Base-by-base conservation (phyloP, 2,329 filamentous ascomycete genomes). In the Polychaeton citri region DNA sequence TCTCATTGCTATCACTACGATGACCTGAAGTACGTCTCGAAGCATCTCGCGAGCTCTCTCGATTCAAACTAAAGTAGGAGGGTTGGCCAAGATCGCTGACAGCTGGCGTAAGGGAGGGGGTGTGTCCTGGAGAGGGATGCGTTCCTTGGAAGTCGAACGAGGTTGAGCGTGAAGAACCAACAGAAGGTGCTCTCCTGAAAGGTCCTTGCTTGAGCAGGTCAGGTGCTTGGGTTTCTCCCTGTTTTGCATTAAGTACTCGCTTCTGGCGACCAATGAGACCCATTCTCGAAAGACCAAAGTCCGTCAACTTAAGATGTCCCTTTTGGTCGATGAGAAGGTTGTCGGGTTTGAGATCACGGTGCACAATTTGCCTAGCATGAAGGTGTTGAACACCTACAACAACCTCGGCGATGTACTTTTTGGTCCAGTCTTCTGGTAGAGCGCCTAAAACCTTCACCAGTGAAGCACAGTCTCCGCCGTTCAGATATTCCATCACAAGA, bases 401-500 rank as follows among this genome's bases (percentile, higher is more conserved):
- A 31, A 98, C 88, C 62, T 98, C 90, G 3, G 84, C 90, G 26
- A 96, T 71, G 54, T 98, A 98, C 56, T 94, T 96, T 65, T 92
- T 92, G 3, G 84, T 86, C 92, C 92, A 98, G 47, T 96, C 88
- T 62, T 98, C 92, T 0, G 87, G 82, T 16, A 98, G 68, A 2
- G 84, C 86, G 19, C 87, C 87, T 1, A 98, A 71, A 18, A 94
- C 78, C 57, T 96, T 98, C 63, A 96, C 90, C 36, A 98, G 68
- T 5, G 90, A 94, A 33, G 92, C 90, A 55, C 88, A 98, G 53
- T 98, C 90, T 32, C 90, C 90, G 21, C 90, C 90, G 49, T 96
- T 98, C 39, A 98, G 70, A 60, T 98, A 98, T 55, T 98, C 90
- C 90, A 98, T 98, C 17, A 98, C 90, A 40, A 98, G 70, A 55